Evolutionary conservation across 768 basidiomycete genomes (phyloP).

Genomic region (Lyophyllum decastes): DNA sequence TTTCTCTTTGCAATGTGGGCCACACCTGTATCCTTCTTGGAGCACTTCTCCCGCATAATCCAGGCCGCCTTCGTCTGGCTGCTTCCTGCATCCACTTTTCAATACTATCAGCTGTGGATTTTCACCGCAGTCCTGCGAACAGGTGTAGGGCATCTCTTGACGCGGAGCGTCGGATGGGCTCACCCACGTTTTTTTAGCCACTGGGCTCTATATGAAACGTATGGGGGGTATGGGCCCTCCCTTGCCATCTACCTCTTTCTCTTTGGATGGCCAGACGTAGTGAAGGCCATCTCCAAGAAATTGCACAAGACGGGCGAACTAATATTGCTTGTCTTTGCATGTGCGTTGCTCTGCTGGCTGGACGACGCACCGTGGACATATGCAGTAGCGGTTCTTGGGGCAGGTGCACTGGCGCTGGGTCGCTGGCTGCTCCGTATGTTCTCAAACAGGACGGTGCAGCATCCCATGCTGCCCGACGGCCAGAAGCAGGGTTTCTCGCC

Average conservation of each 20-base stretch:
- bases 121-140: constrained; percentile 23
- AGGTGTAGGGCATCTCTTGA: constrained; percentile 24
- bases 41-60: constrained; percentile 25
- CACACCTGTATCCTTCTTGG: constrained; percentile 21
- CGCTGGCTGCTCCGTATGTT: constrained; percentile 9
- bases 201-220: constrained; percentile 38
- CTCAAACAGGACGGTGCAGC: constrained; percentile 2
- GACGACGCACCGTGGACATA: constrained; percentile 44
- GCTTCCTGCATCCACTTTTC: constrained; percentile 17
- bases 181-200: constrained; percentile 39
- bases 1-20: constrained; percentile 39
- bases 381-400: constrained; percentile 25
- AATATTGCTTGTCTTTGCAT: constrained; percentile 10
- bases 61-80: constrained; percentile 23
- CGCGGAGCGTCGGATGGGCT: constrained; percentile 35
- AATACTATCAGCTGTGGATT: constrained; percentile 28
- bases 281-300: constrained; percentile 5
- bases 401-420: constrained; percentile 20
- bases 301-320: constrained; percentile 11
- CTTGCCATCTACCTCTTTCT: constrained; percentile 22
- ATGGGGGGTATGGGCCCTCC: constrained; percentile 37
- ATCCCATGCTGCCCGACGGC: constrained; percentile 13
- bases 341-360: constrained; percentile 22
- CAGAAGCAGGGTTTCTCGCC: constrained; percentile 3
- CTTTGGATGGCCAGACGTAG: constrained; percentile 7